These are phyloP conservation scores for Pelagophyceae sp. DNA, from an alignment of 352 stramenopile species.

Conservation along the genomic window DNA sequence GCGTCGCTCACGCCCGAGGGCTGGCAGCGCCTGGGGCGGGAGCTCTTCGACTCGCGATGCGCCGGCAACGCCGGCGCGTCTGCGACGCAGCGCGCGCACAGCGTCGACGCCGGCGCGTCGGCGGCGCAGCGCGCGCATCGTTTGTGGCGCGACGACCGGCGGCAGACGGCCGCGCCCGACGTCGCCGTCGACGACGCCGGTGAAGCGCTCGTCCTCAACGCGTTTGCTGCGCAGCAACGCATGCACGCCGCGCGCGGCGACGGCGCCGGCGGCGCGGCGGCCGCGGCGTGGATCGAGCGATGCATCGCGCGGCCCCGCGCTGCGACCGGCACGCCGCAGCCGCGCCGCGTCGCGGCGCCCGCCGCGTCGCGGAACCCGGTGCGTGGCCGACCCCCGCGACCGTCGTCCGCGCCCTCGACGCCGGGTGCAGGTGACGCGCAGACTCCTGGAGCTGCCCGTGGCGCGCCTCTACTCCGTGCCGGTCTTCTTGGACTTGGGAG, in stretches of 20 bases:
- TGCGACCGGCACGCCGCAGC: too few species aligned
- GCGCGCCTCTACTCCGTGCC: background rate
- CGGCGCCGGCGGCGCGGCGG: too few species aligned
- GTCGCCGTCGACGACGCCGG: background rate
- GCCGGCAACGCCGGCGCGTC: too few species aligned
- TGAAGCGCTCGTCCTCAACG: too few species aligned
- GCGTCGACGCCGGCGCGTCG: background rate
- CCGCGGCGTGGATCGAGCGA: background rate
- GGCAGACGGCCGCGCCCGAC: background rate
- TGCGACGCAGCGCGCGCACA: background rate
- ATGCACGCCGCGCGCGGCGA: background rate
- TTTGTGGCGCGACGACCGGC: too few species aligned
- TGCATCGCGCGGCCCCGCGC: background rate
- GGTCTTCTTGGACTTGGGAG: background rate
- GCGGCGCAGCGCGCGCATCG: background rate
- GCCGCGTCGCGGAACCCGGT: background rate
- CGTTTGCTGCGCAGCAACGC: background rate
- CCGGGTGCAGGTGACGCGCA: background rate
- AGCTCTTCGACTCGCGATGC: too few species aligned
- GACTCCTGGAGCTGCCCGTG: background rate
- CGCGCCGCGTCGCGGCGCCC: background rate
- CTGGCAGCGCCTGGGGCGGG: too few species aligned
- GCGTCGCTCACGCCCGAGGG: too few species aligned
- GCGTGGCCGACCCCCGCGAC: background rate
- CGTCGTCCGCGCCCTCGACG: background rate